phyloP scores from a whole-genome alignment of 2,329 filamentous ascomycete genomes.

The Sclerotinia subarctica region DNA sequence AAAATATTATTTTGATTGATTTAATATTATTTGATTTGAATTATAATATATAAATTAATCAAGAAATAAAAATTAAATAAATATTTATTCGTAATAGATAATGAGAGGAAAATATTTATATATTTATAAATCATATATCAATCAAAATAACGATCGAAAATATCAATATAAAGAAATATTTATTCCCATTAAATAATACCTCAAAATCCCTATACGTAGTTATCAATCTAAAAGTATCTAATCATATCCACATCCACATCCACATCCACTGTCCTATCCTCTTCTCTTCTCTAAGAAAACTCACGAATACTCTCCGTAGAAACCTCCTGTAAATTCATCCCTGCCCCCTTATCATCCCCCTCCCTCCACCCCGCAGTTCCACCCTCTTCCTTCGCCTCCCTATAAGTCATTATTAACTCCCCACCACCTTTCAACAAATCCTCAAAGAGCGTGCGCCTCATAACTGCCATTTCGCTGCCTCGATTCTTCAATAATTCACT shows the following conservation, averaged over 20 bases:
- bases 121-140: too few relatives aligned
- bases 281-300: not conserved
- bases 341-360: not conserved
- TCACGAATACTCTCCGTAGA: slow-evolving; percentile 2
- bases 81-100: too few relatives aligned
- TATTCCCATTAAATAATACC: not conserved
- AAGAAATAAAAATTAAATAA: too few relatives aligned
- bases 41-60: too few relatives aligned
- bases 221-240: not conserved
- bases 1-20: too few relatives aligned
- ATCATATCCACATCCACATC: too few relatives aligned
- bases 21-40: too few relatives aligned
- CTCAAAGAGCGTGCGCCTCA: slow-evolving; percentile 45
- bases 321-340: not conserved
- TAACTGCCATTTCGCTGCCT: slow-evolving; percentile 42
- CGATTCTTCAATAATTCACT: slow-evolving; percentile 51
- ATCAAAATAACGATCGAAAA: too few relatives aligned
- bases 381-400: slow-evolving; percentile 21
- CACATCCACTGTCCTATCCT: too few relatives aligned
- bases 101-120: too few relatives aligned
- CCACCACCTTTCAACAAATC: slow-evolving; percentile 51
- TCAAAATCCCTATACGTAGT: not conserved
- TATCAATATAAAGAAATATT: too few relatives aligned
- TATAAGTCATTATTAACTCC: slow-evolving; percentile 31
- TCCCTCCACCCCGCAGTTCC: not conserved